Evolutionary conservation across 495 filamentous ascomycete species (phyloP).

Genomic region (Trichoderma virens): DNA sequence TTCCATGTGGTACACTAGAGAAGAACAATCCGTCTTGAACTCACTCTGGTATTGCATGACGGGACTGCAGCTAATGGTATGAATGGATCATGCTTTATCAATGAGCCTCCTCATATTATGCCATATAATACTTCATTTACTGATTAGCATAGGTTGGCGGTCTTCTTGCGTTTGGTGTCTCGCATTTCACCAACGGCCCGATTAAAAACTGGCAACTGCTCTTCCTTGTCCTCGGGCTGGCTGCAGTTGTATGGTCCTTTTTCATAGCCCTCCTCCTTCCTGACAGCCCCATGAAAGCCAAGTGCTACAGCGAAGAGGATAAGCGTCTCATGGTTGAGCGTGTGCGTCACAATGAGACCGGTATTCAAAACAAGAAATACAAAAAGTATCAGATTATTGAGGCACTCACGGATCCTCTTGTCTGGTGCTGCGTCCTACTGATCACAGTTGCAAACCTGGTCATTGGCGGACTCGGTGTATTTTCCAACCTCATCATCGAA

Average conservation of each 20-base stretch:
- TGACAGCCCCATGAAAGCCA: conserved; percentile 54
- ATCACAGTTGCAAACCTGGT: conserved; percentile 50
- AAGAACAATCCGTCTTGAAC: neutral
- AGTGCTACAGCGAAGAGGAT: conserved; percentile 47
- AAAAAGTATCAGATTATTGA: conserved; percentile 37
- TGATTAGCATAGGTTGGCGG: neutral
- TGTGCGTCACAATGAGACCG: conserved; percentile 53
- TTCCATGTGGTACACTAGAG: neutral
- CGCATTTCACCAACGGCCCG: neutral
- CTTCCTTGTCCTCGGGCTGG: neutral
- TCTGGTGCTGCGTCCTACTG: conserved; percentile 42
- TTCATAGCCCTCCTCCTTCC: conserved; percentile 28
- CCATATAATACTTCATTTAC: neutral
- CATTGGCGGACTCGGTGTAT: conserved; percentile 42
- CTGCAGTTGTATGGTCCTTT: neutral
- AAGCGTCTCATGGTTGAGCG: conserved; percentile 52
- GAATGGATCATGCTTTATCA: no score
- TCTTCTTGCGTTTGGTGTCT: neutral
- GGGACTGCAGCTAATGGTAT: neutral
- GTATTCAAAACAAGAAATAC: conserved; percentile 55
- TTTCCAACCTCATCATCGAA: conserved; percentile 26
- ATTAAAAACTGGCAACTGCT: neutral
- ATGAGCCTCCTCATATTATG: no score
- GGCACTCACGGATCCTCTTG: conserved; percentile 42
- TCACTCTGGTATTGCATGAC: neutral